These are phyloP conservation scores for Dendrobium huoshanense DNA, from an alignment of 106 monocot species.

Conservation along the genomic window DNA sequence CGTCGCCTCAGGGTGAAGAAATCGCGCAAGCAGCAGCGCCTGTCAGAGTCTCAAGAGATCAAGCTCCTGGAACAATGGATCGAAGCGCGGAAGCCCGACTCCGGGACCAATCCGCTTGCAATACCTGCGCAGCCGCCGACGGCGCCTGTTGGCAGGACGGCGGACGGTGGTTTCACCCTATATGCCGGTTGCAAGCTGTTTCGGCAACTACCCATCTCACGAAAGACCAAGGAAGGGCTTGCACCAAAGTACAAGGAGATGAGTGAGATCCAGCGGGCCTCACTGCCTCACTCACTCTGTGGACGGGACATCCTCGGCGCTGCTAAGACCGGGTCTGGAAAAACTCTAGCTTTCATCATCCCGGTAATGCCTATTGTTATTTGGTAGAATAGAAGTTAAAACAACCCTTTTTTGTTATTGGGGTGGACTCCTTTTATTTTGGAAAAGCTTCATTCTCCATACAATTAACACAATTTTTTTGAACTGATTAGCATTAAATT, in stretches of 20 bases:
- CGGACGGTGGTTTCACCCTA: conserved; percentile 32
- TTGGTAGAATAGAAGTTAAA: background rate
- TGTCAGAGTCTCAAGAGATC: conserved; percentile 66
- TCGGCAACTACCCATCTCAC: conserved; percentile 75
- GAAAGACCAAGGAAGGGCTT: conserved; percentile 72
- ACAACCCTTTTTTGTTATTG: background rate
- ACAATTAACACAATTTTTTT: too few relatives aligned
- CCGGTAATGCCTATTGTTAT: conserved; percentile 39
- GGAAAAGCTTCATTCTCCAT: too few relatives aligned
- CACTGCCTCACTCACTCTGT: conserved; percentile 72
- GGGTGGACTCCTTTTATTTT: too few relatives aligned
- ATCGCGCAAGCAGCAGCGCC: conserved; percentile 35
- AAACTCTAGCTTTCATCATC: conserved; percentile 71
- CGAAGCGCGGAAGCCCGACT: conserved; percentile 52
- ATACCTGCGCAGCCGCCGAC: conserved; percentile 31
- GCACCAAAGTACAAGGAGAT: conserved; percentile 51
- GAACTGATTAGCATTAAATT: too few relatives aligned
- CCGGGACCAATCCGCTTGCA: conserved; percentile 69
- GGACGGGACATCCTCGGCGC: conserved; percentile 71
- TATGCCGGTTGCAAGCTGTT: conserved; percentile 65
- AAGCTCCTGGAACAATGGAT: conserved; percentile 72
- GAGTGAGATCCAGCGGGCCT: conserved; percentile 94
- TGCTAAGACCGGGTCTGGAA: conserved; percentile 73
- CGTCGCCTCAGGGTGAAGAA: conserved; percentile 29
- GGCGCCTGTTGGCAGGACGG: conserved; percentile 25